Evolutionary conservation across 495 filamentous ascomycete genomes (phyloP), one percentile per base, ranked within the genome.

Genomic region (Elasticomyces elasticus): DNA sequence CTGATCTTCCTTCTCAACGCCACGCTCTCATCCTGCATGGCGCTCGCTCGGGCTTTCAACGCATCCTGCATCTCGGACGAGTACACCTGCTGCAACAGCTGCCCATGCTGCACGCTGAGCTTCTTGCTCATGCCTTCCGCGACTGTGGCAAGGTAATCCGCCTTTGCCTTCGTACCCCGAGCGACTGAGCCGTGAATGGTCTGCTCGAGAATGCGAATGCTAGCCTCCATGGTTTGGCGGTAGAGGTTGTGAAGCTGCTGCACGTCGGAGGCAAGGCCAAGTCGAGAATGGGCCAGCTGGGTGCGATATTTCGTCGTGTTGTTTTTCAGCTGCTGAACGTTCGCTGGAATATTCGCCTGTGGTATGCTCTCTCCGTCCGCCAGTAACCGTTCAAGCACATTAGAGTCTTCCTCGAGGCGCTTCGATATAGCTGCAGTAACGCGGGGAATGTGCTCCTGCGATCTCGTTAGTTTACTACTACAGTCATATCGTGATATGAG

Each of bases 151-250:
- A 88, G 69, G 48, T 78, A 77, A 51, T 80, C 79, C 1, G 75
- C 72, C 58, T 74, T 71, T 0, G 78, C 72, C 54, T 72, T 76
- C 15, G 72, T 71, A 47, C 69, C 69, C 5, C 83, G 72, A 6
- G 84, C 76, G 2, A 86, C 58, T 2, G 75, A 67, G 35, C 85
- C 85, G 68, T 89, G 83, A 59, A 85, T 86, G 9, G 69, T 73
- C 43, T 76, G 71, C 60, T 84, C 80, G 5, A 84, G 67, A 12
- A 63, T 60, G 46, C 58, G 61, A 47, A 71, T 69, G 19, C 46
- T 46, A 31, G 59, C 33, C 35, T 64, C 56, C 0, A 65, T 56
- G 33, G 67, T 30, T 19, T 56, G 13, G 22, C 57, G 58, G 51
- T 67, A 60, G 27, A 58, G n/a, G 5, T 31, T 19, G 40, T 56